These are phyloP conservation scores for Pseudogymnoascus sp. DNA, from an alignment of 2,329 filamentous ascomycete genomes.

Conservation along the genomic window DNA sequence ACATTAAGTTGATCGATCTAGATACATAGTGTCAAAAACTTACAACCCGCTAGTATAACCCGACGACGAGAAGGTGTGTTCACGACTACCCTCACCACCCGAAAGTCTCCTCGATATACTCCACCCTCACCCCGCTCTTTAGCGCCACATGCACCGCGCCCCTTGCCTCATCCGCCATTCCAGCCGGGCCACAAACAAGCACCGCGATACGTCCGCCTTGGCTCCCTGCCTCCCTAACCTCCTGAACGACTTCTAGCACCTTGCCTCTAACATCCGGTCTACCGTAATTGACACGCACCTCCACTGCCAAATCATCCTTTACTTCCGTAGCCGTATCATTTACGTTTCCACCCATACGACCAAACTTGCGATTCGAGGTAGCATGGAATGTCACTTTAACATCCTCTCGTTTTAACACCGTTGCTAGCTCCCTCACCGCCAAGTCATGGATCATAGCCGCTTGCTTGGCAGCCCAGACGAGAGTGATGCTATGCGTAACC, in stretches of 20 bases:
- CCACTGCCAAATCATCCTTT: not conserved
- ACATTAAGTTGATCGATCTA: too few relatives aligned
- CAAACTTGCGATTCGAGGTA: not conserved
- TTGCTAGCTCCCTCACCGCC: not conserved
- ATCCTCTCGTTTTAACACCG: not conserved
- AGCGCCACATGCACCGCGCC: slow-evolving; percentile 28
- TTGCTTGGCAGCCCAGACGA: slow-evolving; percentile 40
- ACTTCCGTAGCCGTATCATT: not conserved
- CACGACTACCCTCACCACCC: slow-evolving; percentile 33
- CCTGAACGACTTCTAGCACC: not conserved
- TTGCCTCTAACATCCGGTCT: not conserved
- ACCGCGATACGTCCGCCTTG: slow-evolving; percentile 31
- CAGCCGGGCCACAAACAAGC: slow-evolving; percentile 38
- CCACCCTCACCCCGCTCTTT: slow-evolving; percentile 21
- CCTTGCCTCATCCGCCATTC: slow-evolving; percentile 39
- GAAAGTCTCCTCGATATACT: slow-evolving; percentile 35
- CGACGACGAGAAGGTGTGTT: too few relatives aligned
- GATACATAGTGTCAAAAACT: too few relatives aligned
- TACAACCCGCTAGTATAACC: too few relatives aligned
- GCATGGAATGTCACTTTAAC: not conserved
- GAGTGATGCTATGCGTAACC: slow-evolving; percentile 22
- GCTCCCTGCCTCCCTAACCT: slow-evolving; percentile 27
- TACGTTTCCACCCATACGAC: not conserved
- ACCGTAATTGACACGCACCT: not conserved
- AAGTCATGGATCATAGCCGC: not conserved